Percentiles rank a stretch among this genome's conserved stretches.
phyloP scores from a whole-genome alignment of 805 yeast species.

The Danielozyma ontarioensis region DNA sequence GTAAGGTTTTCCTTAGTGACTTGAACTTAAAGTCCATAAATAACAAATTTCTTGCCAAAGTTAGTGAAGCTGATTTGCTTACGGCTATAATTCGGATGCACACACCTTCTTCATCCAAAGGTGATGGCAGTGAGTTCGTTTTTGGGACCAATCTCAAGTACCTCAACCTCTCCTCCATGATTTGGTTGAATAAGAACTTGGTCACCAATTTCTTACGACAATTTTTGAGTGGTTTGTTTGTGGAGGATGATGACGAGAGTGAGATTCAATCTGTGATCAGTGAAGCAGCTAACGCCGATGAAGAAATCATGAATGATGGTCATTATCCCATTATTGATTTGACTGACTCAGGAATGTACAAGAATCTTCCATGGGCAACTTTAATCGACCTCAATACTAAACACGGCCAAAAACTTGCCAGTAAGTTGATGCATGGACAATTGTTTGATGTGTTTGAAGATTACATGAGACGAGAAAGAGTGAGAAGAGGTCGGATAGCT shows the following conservation, averaged over 20 bases:
- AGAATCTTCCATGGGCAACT: conserved; percentile 43
- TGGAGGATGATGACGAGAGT: neutral
- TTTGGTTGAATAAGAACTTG: conserved; percentile 42
- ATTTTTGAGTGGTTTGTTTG: neutral
- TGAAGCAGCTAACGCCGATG: neutral
- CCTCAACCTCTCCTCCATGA: conserved; percentile 39
- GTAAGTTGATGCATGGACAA: conserved; percentile 26
- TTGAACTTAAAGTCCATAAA: conserved; percentile 36
- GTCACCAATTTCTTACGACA: conserved; percentile 26
- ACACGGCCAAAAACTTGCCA: conserved; percentile 7
- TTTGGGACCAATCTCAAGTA: conserved; percentile 21
- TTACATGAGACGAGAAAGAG: conserved; percentile 24
- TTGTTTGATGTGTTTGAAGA: conserved; percentile 26
- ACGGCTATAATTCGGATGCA: conserved; percentile 22
- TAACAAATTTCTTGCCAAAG: conserved; percentile 20
- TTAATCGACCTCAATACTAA: conserved; percentile 6
- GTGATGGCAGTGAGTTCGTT: conserved; percentile 1
- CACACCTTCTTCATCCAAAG: conserved; percentile 5
- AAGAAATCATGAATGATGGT: too few species aligned
- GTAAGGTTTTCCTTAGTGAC: conserved; percentile 34
- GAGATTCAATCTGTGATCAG: neutral
- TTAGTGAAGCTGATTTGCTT: conserved; percentile 31
- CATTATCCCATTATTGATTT: conserved; percentile 33
- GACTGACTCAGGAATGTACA: conserved; percentile 46
- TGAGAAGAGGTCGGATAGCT: conserved; percentile 29